These are phyloP conservation scores for Schwanniomyces yamadae DNA, from an alignment of 805 yeast genomes.

Conservation along the genomic window DNA sequence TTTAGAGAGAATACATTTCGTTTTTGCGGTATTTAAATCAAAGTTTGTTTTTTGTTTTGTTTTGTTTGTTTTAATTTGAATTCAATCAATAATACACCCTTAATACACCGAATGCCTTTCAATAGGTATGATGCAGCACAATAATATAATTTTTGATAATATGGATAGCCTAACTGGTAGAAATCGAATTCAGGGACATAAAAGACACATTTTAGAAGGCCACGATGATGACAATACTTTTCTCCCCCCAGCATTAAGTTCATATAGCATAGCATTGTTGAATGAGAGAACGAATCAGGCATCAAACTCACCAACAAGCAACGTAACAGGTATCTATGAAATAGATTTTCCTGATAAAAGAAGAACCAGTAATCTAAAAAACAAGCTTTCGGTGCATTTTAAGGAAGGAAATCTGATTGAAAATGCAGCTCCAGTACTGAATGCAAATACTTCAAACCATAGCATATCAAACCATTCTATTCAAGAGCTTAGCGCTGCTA, in stretches of 20 bases:
- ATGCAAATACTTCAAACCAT: conserved; percentile 2
- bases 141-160: conserved; percentile 10
- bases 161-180: conserved; percentile 1
- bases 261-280: conserved; percentile 55
- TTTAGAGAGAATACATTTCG: too few relatives aligned
- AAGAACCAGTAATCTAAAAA: conserved; percentile 18
- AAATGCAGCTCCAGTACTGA: background rate
- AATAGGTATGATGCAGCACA: conserved; percentile 14
- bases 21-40: too few relatives aligned
- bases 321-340: conserved; percentile 31
- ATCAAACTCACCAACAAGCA: conserved; percentile 6
- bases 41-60: background rate
- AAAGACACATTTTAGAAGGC: conserved; percentile 12
- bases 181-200: conserved; percentile 6
- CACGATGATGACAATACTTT: conserved; percentile 50
- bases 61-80: too few relatives aligned
- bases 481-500: conserved; percentile 1
- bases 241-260: conserved; percentile 59
- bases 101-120: background rate
- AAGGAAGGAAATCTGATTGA: conserved; percentile 9
- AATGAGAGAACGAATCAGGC: conserved; percentile 26
- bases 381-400: conserved; percentile 36
- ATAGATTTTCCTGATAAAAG: conserved; percentile 29
- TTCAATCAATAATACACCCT: background rate
- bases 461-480: conserved; percentile 5